Base-by-base conservation (phyloP, 306 rosid species). In the Fragaria ananassa region DNA sequence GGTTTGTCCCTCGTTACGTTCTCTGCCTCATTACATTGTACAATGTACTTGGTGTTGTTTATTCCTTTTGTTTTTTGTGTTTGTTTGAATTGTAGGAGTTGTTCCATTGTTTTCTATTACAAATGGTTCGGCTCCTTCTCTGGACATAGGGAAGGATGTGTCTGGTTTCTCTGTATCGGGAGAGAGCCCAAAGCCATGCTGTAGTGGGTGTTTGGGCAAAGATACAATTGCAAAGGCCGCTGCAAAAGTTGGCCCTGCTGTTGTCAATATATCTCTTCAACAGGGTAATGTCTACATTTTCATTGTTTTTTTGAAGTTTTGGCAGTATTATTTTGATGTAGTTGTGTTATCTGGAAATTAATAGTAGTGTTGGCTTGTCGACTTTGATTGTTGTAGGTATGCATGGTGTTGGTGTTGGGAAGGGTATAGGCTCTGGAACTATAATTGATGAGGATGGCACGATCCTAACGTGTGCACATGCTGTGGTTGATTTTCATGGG, bases 401-500 rank as follows among this genome's bases (percentile, higher is more conserved):
- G 41, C 72, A 25, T 68, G 97, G 95, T 50, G 21, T 89, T 45
- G 44, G 78, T 62, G n/a, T 72, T 6, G 97, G 83, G 34, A 86
- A 47, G 86, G 78, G 90, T 63, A 83, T 82, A 68, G 93, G 97
- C 72, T 90, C 98, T 1, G 97, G 98, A 78, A 95, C 97, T 8
- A 92, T 95, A 61, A 92, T 95, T 68, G 68, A 88, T 74, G 45
- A 85, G 84, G 90, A 95, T 76, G 98, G 98, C 62, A 92, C 97
- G 45, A 90, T 92, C 70, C 82, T 95, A 86, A 95, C 98, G 29
- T 89, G 93, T 82, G 98, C 97, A 46, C 98, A 92, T 85, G 87
- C 85, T 77, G 93, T 95, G 76, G 82, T 84, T 49, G 86, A 84
- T 87, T 85, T 85, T 83, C 87, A 85, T 2, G 96, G 96, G 58